phyloP scores from a whole-genome alignment of 2,329 filamentous ascomycete species.

The Aspergillus brasiliensis region DNA sequence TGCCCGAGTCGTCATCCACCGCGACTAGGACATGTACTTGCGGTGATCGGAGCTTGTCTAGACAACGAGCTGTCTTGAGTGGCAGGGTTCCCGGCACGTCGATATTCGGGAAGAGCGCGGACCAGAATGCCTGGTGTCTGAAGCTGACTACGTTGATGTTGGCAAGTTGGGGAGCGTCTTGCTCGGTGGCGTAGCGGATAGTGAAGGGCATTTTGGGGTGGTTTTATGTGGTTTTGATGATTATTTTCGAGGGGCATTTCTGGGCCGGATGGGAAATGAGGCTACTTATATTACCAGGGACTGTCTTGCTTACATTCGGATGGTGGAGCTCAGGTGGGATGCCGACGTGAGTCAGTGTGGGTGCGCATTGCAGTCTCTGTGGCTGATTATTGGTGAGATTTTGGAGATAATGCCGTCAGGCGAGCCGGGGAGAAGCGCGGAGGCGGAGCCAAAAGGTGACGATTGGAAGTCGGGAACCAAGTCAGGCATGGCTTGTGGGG shows the following conservation, averaged over 20 bases:
- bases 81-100: constrained; percentile 23
- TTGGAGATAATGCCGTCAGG: no score
- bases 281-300: neutral
- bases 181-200: constrained; percentile 44
- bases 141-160: constrained; percentile 54
- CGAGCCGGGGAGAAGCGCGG: no score
- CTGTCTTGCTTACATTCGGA: no score
- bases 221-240: no score
- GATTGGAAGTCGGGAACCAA: no score
- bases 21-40: constrained; percentile 46
- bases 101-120: constrained; percentile 27
- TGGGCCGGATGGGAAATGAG: neutral
- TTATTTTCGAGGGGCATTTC: neutral
- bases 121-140: constrained; percentile 38
- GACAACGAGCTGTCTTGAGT: constrained; percentile 41
- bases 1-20: constrained; percentile 30
- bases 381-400: no score
- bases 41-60: constrained; percentile 46
- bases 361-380: no score
- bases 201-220: neutral
- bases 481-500: no score
- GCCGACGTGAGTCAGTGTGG: no score
- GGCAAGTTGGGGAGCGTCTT: constrained; percentile 46
- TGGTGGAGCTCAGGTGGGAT: no score
- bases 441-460: no score